Base-by-base conservation (phyloP, 345 rosid genomes). In the Trapa incisa region DNA sequence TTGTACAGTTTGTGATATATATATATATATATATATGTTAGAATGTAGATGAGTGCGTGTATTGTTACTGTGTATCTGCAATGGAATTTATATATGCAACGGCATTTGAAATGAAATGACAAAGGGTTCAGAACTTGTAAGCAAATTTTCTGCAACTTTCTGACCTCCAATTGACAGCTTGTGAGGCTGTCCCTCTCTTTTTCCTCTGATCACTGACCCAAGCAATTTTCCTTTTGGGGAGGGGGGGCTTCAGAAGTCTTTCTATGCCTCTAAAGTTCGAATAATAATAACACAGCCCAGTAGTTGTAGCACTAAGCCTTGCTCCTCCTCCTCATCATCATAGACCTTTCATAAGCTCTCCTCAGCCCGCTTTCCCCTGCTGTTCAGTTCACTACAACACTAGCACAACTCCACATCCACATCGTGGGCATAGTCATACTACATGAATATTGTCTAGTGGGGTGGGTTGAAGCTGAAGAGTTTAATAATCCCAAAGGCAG, bases 71-170 rank as follows among this genome's bases (percentile, higher is more conserved):
- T 45, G 48, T n/a, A 6, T 54, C 43, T 8, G 29, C 29, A 22
- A 74, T 2, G 60, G 78, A 0, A 68, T n/a, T n/a, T 54, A n/a
- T 16, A 54, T 57, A 57, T 29, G 62, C 37, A 32, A 57, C 7
- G 62, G 62, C 62, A 57, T 57, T 32, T 57, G 61, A 56, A 56
- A 33, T 57, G 62, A 57, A 57, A 11, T 57, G 37, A 57, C 62
- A 57, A 57, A 29, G 36, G 62, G 62, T 14, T 57, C 62, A 57
- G 62, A 32, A 10, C 1, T 32, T 57, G 62, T 33, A 57, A 29
- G 37, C 62, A 57, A 57, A 57, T 29, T 57, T 57, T 13, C 62
- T 57, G 62, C 62, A 33, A 57, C 37, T 57, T 57, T 33, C 62
- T 57, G 62, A 10, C 62, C 15, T 29, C 15, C 62, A 57, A 41